phyloP scores from a whole-genome alignment of 129 eudicot genomes.

The Glebionis coronaria region DNA sequence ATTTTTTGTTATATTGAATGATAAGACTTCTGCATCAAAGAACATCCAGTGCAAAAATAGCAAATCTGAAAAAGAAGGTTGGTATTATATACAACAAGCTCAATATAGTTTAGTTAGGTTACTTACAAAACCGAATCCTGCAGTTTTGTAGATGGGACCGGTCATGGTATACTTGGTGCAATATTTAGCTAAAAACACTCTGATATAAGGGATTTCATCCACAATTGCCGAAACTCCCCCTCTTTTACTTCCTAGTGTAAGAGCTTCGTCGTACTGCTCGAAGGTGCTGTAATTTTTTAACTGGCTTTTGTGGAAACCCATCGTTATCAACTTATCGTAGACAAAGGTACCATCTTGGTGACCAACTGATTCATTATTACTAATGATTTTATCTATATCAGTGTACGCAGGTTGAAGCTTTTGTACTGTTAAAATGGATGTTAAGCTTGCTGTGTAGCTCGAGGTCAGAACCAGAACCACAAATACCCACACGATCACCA shows the following conservation, averaged over 20 bases:
- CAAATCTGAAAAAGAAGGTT: too few species aligned
- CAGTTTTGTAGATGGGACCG: conserved; percentile 10
- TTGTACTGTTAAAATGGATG: conserved; percentile 44
- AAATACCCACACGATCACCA: conserved; percentile 42
- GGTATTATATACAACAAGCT: too few species aligned
- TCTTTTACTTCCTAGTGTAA: neutral
- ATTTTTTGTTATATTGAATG: too few species aligned
- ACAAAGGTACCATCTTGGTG: conserved; percentile 11
- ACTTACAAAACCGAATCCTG: conserved; percentile 12
- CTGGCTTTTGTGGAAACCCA: neutral
- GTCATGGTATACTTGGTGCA: conserved; percentile 11
- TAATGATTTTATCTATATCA: neutral
- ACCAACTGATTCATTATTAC: conserved; percentile 19
- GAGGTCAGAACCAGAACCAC: conserved; percentile 42
- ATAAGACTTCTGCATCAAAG: too few species aligned
- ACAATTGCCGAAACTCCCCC: neutral
- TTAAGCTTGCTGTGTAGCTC: conserved; percentile 56
- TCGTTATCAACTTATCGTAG: neutral
- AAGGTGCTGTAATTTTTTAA: neutral
- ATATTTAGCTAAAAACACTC: neutral
- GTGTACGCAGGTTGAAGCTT: conserved; percentile 27
- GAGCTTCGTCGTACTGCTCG: conserved; percentile 3
- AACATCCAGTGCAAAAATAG: too few species aligned
- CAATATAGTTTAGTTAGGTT: neutral
- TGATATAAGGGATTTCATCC: neutral